These are phyloP conservation scores for Yueomyces sp. DNA, from an alignment of 805 yeast genomes.

Conservation along the genomic window DNA sequence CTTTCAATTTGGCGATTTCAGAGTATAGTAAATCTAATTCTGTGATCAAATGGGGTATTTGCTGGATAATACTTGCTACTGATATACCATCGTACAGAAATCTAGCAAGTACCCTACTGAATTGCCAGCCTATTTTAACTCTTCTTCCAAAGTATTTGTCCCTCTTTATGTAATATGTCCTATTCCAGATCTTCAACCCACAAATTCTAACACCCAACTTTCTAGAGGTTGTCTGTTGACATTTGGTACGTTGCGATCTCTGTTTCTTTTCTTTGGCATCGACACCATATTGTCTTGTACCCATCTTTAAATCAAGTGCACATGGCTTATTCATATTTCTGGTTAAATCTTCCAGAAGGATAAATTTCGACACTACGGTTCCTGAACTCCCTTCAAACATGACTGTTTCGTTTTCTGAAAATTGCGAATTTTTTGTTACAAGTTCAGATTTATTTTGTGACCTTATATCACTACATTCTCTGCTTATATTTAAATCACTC, in stretches of 20 bases:
- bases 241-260: conserved; percentile 68
- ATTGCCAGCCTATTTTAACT: conserved; percentile 57
- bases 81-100: conserved; percentile 68
- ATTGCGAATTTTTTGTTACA: background rate
- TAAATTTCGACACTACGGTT: conserved; percentile 40
- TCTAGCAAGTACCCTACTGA: conserved; percentile 59
- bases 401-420: conserved; percentile 8
- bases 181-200: conserved; percentile 83
- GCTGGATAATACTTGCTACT: conserved; percentile 43
- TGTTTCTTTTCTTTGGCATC: conserved; percentile 67
- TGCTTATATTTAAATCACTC: background rate
- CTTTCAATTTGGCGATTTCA: conserved; percentile 43
- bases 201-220: conserved; percentile 83
- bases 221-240: conserved; percentile 68
- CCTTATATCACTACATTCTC: background rate
- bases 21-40: conserved; percentile 44
- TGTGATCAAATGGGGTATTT: conserved; percentile 52
- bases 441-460: background rate
- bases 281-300: conserved; percentile 96
- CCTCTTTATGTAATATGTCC: conserved; percentile 41
- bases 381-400: conserved; percentile 15
- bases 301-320: conserved; percentile 93
- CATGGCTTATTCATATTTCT: conserved; percentile 74
- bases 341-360: conserved; percentile 82
- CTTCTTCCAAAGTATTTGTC: conserved; percentile 91